A percentile compares a stretch with the other conserved stretches of the same genome.
These are phyloP conservation scores for Whalleya microplaca DNA, from an alignment of 2,329 filamentous ascomycete genomes.

Conservation along the genomic window DNA sequence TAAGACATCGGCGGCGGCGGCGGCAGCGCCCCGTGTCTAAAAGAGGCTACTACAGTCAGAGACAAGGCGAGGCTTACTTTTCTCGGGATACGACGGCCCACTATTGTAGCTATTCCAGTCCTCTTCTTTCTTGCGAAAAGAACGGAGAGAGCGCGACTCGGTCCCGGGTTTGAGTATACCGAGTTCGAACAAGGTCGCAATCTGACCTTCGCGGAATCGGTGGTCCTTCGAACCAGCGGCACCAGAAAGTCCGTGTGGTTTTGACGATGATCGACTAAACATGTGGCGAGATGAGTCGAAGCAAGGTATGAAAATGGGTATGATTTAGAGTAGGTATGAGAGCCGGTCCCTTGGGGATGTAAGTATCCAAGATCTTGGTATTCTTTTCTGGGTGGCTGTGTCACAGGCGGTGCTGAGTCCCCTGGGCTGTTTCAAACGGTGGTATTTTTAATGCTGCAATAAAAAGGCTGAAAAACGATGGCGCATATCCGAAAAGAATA, in stretches of 20 bases:
- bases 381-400: constrained; percentile 19
- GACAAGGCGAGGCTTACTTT: constrained; percentile 40
- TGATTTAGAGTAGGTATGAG: constrained; percentile 2
- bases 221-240: constrained; percentile 40
- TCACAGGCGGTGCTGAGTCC: constrained; percentile 10
- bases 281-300: constrained; percentile 39
- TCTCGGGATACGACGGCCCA: constrained; percentile 44
- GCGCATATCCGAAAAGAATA: constrained; percentile 13
- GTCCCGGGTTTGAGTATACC: constrained; percentile 46
- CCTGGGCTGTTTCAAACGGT: constrained; percentile 27
- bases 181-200: constrained; percentile 43
- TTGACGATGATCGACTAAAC: constrained; percentile 50
- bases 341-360: background rate
- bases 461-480: constrained; percentile 11
- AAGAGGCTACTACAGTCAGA: constrained; percentile 1
- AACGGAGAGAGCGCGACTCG: constrained; percentile 38
- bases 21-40: constrained; percentile 3
- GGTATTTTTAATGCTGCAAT: constrained; percentile 24
- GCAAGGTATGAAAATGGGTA: constrained; percentile 1
- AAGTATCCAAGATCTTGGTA: constrained; percentile 13
- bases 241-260: constrained; percentile 39
- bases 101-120: constrained; percentile 33
- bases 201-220: constrained; percentile 41
- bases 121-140: constrained; percentile 32
- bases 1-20: constrained; percentile 5